A percentile compares a stretch with the other conserved stretches of the same genome.
Evolutionary conservation across 257 asterid genomes (phyloP).

Genomic region (Solanum appendiculatum): DNA sequence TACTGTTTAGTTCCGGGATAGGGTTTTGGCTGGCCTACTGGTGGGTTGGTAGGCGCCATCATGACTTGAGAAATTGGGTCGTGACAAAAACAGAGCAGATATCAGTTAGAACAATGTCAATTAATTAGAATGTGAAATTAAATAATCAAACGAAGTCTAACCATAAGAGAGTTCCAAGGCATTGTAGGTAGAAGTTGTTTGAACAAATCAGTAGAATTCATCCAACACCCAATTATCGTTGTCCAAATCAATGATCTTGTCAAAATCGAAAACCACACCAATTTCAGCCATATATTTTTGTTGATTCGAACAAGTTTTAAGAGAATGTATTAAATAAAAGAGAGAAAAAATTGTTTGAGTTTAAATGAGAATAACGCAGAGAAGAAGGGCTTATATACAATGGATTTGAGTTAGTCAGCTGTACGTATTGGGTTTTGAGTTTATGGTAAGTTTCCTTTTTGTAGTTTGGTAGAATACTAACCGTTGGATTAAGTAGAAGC

Average conservation of each 20-base stretch:
- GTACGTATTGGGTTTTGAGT: too few species aligned
- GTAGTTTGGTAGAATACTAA: neutral
- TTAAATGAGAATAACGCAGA: neutral
- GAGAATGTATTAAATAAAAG: too few species aligned
- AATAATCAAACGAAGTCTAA: neutral
- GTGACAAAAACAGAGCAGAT: neutral
- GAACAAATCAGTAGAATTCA: slow-evolving; percentile 21
- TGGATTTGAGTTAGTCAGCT: neutral
- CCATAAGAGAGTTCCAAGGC: slow-evolving; percentile 35
- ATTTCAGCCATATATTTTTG: slow-evolving; percentile 13
- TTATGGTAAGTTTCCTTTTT: too few species aligned
- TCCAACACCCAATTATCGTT: slow-evolving; percentile 39
- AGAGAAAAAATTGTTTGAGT: neutral
- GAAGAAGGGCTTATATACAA: neutral
- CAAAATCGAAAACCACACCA: slow-evolving; percentile 29
- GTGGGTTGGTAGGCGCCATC: too few species aligned
- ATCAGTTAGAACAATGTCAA: neutral
- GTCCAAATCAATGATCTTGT: slow-evolving; percentile 29
- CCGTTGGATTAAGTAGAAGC: slow-evolving; percentile 19
- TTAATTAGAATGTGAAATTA: neutral
- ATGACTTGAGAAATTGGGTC: too few species aligned
- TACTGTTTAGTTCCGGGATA: too few species aligned
- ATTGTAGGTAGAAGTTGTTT: slow-evolving; percentile 22
- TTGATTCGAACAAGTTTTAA: neutral
- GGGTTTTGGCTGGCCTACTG: too few species aligned